Conservation (phyloP, 306 rosid genomes). For the Cucurbita ficifolia region DNA sequence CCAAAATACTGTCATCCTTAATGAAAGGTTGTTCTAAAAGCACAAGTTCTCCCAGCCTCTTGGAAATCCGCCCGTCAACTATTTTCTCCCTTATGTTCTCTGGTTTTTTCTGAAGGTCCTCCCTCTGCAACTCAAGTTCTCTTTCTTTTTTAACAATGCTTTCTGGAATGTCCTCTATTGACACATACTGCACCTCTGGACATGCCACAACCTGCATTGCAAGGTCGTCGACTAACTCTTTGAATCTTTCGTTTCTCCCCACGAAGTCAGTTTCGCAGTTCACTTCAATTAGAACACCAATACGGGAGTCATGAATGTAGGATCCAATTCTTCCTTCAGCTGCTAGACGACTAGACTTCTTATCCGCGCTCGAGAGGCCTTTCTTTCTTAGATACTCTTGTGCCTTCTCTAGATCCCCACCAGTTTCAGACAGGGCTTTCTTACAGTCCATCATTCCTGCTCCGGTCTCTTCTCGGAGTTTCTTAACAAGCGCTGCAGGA, state of each 20-base stretch:
- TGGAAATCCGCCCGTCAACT: conserved; percentile 87
- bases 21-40: conserved; percentile 88
- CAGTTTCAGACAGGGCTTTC: conserved; percentile 89
- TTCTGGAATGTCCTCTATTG: conserved; percentile 71
- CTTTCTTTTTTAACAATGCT: conserved; percentile 41
- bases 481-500: conserved; percentile 74
- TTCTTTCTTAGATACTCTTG: conserved; percentile 92
- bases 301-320: conserved; percentile 86
- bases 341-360: conserved; percentile 83
- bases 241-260: conserved; percentile 72
- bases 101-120: conserved; percentile 73
- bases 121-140: conserved; percentile 85
- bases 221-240: conserved; percentile 78
- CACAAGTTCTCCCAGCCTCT: conserved; percentile 91
- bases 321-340: conserved; percentile 97
- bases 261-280: conserved; percentile 96
- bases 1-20: conserved; percentile 62
- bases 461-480: conserved; percentile 86
- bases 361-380: conserved; percentile 88
- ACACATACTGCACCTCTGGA: conserved; percentile 71
- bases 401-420: conserved; percentile 91
- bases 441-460: conserved; percentile 99
- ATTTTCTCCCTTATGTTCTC: conserved; percentile 85
- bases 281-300: conserved; percentile 87
- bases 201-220: conserved; percentile 94